Evolutionary conservation across 305 asterid genomes (phyloP).

Genomic region (Andrographis paniculata): DNA sequence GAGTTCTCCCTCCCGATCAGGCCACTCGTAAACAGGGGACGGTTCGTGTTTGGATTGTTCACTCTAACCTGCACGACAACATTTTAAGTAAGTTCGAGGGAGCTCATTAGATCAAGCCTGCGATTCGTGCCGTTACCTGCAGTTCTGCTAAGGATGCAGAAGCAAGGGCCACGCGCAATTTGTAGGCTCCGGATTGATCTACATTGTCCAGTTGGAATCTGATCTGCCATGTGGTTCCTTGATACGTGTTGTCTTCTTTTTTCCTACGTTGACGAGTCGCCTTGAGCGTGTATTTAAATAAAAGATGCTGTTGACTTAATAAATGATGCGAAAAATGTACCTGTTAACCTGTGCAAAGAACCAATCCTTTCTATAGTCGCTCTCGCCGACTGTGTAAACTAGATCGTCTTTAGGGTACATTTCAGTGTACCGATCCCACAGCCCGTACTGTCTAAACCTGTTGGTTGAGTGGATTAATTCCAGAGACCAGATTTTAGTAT

Average conservation of each 20-base stretch:
- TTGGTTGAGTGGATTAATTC: slow-evolving; percentile 4
- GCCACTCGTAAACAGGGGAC: slow-evolving; percentile 72
- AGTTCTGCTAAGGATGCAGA: slow-evolving; percentile 81
- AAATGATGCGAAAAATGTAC: slow-evolving; percentile 19
- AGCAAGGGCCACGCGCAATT: slow-evolving; percentile 76
- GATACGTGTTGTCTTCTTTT: slow-evolving; percentile 50
- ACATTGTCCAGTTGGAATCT: slow-evolving; percentile 48
- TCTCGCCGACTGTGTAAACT: slow-evolving; percentile 63
- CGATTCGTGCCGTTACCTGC: slow-evolving; percentile 48
- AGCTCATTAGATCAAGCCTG: background rate
- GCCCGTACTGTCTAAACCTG: slow-evolving; percentile 89
- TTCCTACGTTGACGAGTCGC: slow-evolving; percentile 36
- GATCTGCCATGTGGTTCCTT: slow-evolving; percentile 96
- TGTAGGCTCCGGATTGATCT: slow-evolving; percentile 38
- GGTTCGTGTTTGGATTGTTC: slow-evolving; percentile 43
- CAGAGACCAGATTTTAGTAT: too few relatives aligned
- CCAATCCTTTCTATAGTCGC: slow-evolving; percentile 80
- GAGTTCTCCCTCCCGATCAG: slow-evolving; percentile 92
- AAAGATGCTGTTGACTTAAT: background rate
- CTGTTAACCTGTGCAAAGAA: slow-evolving; percentile 82
- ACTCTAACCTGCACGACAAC: slow-evolving; percentile 60
- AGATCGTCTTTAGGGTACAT: slow-evolving; percentile 63
- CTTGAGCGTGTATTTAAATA: background rate
- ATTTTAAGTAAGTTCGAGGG: background rate
- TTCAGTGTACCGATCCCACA: slow-evolving; percentile 83